phyloP scores from a whole-genome alignment of 225 moss, liverwort and hornwort genomes.

The Physcomitrium patens region DNA sequence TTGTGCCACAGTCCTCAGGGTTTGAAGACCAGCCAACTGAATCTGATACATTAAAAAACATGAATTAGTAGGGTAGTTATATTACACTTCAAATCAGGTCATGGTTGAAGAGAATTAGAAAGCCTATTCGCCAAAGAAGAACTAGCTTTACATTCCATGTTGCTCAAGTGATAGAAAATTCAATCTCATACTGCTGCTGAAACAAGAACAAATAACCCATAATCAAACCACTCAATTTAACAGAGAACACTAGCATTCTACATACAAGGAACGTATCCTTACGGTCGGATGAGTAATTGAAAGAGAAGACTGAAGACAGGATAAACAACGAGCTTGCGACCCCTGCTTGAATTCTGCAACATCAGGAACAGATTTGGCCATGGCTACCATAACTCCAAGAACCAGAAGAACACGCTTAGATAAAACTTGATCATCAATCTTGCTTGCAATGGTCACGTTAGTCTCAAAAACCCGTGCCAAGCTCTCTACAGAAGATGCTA shows the following conservation, averaged over 20 bases:
- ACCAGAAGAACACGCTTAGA: conserved; percentile 59
- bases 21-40: conserved; percentile 81
- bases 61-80: not conserved
- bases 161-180: not conserved
- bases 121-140: conserved; percentile 1
- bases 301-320: conserved; percentile 70
- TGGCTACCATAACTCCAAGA: conserved; percentile 66
- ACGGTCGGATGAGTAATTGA: conserved; percentile 55
- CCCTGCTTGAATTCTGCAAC: conserved; percentile 51
- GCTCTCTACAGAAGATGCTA: conserved; percentile 86
- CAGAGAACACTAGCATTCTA: conserved; percentile 18
- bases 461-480: conserved; percentile 56
- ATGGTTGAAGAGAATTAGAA: conserved; percentile 3
- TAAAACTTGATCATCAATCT: conserved; percentile 47
- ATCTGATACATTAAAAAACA: conserved; percentile 40
- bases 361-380: conserved; percentile 69
- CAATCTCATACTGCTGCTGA: not conserved
- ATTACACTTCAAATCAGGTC: conserved; percentile 1
- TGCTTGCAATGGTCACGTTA: conserved; percentile 39
- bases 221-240: conserved; percentile 16
- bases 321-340: conserved; percentile 76
- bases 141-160: not conserved
- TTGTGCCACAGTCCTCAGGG: conserved; percentile 72
- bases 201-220: conserved; percentile 17
- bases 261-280: conserved; percentile 31